A percentile compares a stretch with the other conserved stretches of the same genome.
Conservation (phyloP, 1,284 basidiomycete genomes). For the Entoloma clypeatum region DNA sequence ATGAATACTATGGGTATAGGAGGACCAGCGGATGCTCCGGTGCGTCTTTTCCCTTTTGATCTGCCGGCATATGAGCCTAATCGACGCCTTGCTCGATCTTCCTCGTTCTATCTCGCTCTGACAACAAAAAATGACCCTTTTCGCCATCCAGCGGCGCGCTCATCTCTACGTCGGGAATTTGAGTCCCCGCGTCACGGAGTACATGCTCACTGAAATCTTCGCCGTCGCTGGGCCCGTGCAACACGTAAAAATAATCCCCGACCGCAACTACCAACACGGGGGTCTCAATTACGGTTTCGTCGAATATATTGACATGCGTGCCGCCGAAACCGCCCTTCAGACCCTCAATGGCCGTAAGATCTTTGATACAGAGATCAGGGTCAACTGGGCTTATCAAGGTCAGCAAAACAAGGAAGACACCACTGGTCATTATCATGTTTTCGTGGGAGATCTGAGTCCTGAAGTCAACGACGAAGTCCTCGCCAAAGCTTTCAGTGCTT, state of each 20-base stretch:
- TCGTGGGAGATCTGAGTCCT: slow-evolving; percentile 96
- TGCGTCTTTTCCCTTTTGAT: slow-evolving; percentile 36
- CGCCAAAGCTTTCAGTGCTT: slow-evolving; percentile 91
- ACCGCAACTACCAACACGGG: slow-evolving; percentile 96
- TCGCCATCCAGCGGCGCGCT: slow-evolving; percentile 62
- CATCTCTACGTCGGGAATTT: slow-evolving; percentile 98
- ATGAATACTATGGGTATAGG: slow-evolving; percentile 77
- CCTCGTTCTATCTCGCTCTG: slow-evolving; percentile 20
- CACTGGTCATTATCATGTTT: slow-evolving; percentile 94
- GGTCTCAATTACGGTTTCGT: slow-evolving; percentile 99
- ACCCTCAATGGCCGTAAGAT: slow-evolving; percentile 98
- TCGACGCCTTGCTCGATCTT: slow-evolving; percentile 27
- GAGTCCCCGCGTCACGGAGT: slow-evolving; percentile 89
- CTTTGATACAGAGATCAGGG: slow-evolving; percentile 95
- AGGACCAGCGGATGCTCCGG: slow-evolving; percentile 68
- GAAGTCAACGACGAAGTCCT: slow-evolving; percentile 99
- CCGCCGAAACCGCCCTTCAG: slow-evolving; percentile 94
- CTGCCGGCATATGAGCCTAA: slow-evolving; percentile 27
- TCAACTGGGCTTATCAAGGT: slow-evolving; percentile 98
- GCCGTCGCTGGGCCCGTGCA: slow-evolving; percentile 93
- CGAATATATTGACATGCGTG: slow-evolving; percentile 96
- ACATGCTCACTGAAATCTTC: slow-evolving; percentile 95
- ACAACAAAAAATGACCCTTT: slow-evolving; percentile 22
- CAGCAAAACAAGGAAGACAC: slow-evolving; percentile 96
- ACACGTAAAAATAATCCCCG: slow-evolving; percentile 98